phyloP scores from a whole-genome alignment of 2,329 filamentous ascomycete species.

The Thielaviopsis populi region DNA sequence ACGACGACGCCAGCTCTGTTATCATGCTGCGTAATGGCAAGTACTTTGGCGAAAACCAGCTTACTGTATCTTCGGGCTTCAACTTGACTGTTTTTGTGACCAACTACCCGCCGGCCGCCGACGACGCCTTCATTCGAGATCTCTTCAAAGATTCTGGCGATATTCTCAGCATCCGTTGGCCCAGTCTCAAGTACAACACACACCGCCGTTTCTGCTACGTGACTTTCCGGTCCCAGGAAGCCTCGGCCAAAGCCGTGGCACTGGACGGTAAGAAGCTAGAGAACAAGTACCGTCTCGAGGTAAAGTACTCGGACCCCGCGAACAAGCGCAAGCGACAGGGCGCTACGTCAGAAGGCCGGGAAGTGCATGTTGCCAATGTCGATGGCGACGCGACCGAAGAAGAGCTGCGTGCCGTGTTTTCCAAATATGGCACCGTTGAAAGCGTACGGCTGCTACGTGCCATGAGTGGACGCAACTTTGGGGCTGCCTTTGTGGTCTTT shows the following conservation, averaged over 20 bases:
- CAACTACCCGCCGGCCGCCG: conserved; percentile 70
- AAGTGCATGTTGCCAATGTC: conserved; percentile 63
- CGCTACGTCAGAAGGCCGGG: conserved; percentile 71
- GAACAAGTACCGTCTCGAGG: conserved; percentile 52
- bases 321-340: conserved; percentile 66
- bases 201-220: conserved; percentile 91
- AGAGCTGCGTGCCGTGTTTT: conserved; percentile 57
- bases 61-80: conserved; percentile 59
- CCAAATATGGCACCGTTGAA: conserved; percentile 60
- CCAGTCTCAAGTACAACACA: conserved; percentile 77
- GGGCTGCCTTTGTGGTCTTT: conserved; percentile 70
- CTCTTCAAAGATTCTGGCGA: conserved; percentile 65
- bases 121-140: conserved; percentile 52
- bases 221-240: conserved; percentile 59
- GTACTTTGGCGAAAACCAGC: conserved; percentile 54
- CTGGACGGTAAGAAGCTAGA: conserved; percentile 59
- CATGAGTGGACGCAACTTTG: conserved; percentile 53
- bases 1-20: conserved; percentile 69
- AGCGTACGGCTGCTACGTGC: conserved; percentile 56
- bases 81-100: conserved; percentile 76
- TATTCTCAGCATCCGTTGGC: conserved; percentile 74
- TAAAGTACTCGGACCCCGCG: conserved; percentile 71
- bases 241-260: conserved; percentile 51
- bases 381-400: conserved; percentile 46
- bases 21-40: conserved; percentile 73